Base-by-base conservation (phyloP, 2,329 filamentous ascomycete species). In the Fusarium longipes region DNA sequence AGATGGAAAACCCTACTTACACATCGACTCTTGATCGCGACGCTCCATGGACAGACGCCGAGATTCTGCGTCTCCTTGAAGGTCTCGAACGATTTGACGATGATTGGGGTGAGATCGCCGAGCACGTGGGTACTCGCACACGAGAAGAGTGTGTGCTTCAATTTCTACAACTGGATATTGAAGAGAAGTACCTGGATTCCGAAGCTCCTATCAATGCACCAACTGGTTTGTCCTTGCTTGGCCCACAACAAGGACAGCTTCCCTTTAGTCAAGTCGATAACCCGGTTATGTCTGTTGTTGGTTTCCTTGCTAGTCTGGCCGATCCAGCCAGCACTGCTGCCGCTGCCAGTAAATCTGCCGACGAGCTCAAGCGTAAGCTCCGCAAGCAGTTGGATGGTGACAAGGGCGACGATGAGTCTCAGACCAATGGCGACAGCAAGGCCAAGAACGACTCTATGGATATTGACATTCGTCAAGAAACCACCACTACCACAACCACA, bases 71-170 rank as follows among this genome's bases (percentile, higher is more conserved):
- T 48, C 86, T 99, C 35, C 86, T 99, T 8, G 96, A 99, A 78
- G 96, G 89, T 10, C 83, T 99, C 47, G 96, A 99, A 80, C 87
- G 91, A 72, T 97, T 95, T 73, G 95, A 98, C 68, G 95, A 98
- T 63, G 93, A 98, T 79, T 99, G 96, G 96, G 91, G 92, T 58
- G 89, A 93, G 73, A 94, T 99, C 69, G 90, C 96, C 2, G 93
- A 95, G 66, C 92, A 97, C 74, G 96, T 99, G 40, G 92, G 92
- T 47, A 96, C 93, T 4, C 90, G 95, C 62, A 97, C 93, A 3
- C 87, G 93, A 52, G 96, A 99, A 78, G 95, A 99, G 81, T 99
- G 96, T 77, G 95, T 98, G 17, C 86, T 98, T 72, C 96, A 97
- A 77, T 99, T 99, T 82, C 80, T 99, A 67, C 93, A 97, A 76